phyloP scores from a whole-genome alignment of 371 early-diverging fungal species.

The Mucor lusitanicus region DNA sequence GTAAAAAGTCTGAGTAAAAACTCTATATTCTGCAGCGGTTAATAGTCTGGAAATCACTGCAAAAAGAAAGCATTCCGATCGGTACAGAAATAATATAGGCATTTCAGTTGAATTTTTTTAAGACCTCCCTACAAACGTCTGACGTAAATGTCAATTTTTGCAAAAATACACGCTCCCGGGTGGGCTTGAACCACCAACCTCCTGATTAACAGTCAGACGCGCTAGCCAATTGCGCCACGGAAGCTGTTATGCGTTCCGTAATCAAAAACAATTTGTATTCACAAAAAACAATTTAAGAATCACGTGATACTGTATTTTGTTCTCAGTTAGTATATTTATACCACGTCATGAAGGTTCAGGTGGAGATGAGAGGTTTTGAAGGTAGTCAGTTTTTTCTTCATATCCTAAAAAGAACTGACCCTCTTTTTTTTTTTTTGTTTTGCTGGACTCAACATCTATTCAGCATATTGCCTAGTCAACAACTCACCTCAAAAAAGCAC shows the following conservation, averaged over 20 bases:
- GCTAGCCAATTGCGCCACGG: conserved; percentile 76
- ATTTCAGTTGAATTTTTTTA: too few relatives aligned
- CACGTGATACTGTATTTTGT: neutral
- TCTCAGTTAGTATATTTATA: neutral
- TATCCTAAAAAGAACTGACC: neutral
- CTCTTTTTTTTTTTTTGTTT: neutral
- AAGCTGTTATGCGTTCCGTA: conserved; percentile 29
- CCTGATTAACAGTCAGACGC: conserved; percentile 79
- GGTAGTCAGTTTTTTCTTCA: neutral
- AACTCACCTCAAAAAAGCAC: neutral
- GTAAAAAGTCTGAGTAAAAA: too few relatives aligned
- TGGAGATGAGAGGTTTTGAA: neutral
- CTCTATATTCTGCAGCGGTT: too few relatives aligned
- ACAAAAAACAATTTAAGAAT: neutral
- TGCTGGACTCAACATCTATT: neutral
- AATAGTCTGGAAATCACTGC: too few relatives aligned
- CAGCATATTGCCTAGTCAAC: neutral
- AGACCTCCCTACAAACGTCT: neutral
- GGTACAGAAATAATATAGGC: too few relatives aligned
- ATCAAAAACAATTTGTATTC: neutral
- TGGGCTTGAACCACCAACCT: conserved; percentile 77
- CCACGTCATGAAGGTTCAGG: neutral
- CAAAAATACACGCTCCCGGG: conserved; percentile 61
- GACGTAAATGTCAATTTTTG: neutral
- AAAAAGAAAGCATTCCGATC: too few relatives aligned